Evolutionary conservation across 2,329 filamentous ascomycete genomes (phyloP).

Genomic region (Penicillium rolfsii): DNA sequence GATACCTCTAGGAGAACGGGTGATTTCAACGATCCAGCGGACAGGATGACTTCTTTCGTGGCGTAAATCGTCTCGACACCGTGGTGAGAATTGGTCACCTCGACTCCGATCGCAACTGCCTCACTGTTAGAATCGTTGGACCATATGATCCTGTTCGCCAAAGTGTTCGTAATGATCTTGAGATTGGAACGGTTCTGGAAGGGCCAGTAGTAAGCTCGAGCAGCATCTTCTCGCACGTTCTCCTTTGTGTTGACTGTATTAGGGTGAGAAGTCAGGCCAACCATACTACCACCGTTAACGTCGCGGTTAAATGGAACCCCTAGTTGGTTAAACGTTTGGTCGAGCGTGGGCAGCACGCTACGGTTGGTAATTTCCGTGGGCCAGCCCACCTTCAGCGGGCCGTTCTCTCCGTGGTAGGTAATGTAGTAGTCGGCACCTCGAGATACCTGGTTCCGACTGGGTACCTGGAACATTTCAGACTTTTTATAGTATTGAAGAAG

Average conservation of each 20-base stretch:
- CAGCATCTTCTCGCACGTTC: conserved; percentile 52
- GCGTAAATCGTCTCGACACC: conserved; percentile 34
- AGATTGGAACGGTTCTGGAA: conserved; percentile 49
- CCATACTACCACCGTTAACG: conserved; percentile 50
- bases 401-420: conserved; percentile 34
- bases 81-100: conserved; percentile 31
- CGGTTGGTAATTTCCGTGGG: conserved; percentile 27
- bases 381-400: conserved; percentile 38
- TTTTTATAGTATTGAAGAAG: conserved; percentile 39
- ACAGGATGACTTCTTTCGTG: conserved; percentile 60
- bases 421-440: conserved; percentile 35
- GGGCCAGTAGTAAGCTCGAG: conserved; percentile 54
- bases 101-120: conserved; percentile 36
- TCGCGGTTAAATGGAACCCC: conserved; percentile 49
- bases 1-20: conserved; percentile 63
- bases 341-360: conserved; percentile 37
- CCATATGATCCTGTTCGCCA: conserved; percentile 49
- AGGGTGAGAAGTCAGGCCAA: conserved; percentile 49
- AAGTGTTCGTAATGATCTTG: conserved; percentile 48
- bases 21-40: conserved; percentile 61
- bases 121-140: conserved; percentile 17
- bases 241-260: conserved; percentile 45
- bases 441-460: conserved; percentile 28
- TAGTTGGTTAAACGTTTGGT: conserved; percentile 43
- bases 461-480: conserved; percentile 34